phyloP scores from a whole-genome alignment of 2,329 filamentous ascomycete genomes.

The Aspergillus sp. region DNA sequence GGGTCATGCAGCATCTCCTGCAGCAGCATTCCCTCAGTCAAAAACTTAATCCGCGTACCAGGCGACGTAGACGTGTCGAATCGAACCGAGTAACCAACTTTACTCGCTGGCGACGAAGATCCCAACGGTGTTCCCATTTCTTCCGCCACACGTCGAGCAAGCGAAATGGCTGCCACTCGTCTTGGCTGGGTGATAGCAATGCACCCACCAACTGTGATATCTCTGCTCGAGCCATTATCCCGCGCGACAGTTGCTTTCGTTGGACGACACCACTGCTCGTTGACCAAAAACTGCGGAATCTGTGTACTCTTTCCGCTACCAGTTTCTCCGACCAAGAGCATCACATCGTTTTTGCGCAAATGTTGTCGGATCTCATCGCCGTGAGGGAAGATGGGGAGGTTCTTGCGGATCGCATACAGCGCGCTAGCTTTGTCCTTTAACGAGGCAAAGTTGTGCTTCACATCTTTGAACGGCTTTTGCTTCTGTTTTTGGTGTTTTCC shows the following conservation, averaged over 20 bases:
- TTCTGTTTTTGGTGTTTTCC: constrained; percentile 8
- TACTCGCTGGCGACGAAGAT: constrained; percentile 53
- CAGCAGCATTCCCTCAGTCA: constrained; percentile 93
- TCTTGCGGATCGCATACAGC: constrained; percentile 53
- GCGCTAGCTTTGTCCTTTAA: constrained; percentile 43
- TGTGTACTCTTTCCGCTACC: constrained; percentile 97
- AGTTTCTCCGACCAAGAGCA: constrained; percentile 88
- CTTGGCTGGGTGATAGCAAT: constrained; percentile 94
- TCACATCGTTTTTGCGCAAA: constrained; percentile 63
- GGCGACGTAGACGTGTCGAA: constrained; percentile 85
- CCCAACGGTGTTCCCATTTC: constrained; percentile 69
- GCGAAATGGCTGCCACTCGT: constrained; percentile 85
- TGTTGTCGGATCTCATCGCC: constrained; percentile 63
- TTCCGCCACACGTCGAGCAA: constrained; percentile 80
- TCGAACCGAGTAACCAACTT: constrained; percentile 88
- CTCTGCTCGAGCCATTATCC: constrained; percentile 25
- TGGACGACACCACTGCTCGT: constrained; percentile 72
- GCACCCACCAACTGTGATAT: constrained; percentile 63
- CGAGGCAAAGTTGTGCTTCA: constrained; percentile 21
- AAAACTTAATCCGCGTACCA: constrained; percentile 82
- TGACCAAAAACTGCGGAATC: constrained; percentile 81
- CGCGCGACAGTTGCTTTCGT: constrained; percentile 48
- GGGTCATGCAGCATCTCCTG: constrained; percentile 90
- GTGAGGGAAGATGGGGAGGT: constrained; percentile 76
- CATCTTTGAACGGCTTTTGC: constrained; percentile 12